Percentiles rank a stretch among this genome's conserved stretches.
Conservation (phyloP, 768 basidiomycete species). For the Lactarius hatsudake region DNA sequence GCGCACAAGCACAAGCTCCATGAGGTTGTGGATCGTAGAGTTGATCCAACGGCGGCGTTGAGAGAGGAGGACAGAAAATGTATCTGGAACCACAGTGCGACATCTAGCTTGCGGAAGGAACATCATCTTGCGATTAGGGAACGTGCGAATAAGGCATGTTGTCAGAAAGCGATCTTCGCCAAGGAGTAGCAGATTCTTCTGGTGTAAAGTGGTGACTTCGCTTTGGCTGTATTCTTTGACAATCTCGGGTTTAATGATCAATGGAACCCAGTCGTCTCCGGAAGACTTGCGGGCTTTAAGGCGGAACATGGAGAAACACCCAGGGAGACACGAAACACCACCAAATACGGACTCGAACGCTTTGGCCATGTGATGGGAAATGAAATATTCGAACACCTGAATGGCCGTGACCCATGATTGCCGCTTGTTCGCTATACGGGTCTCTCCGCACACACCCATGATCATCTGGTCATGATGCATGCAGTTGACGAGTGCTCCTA, state of each 20-base stretch:
- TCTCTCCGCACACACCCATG: conserved; percentile 99
- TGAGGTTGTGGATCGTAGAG: conserved; percentile 97
- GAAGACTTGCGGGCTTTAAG: conserved; percentile 85
- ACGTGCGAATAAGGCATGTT: conserved; percentile 92
- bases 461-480: conserved; percentile 99
- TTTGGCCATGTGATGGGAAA: conserved; percentile 97
- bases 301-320: conserved; percentile 99
- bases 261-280: conserved; percentile 96
- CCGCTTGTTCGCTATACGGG: conserved; percentile 97
- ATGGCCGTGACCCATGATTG: conserved; percentile 98
- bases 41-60: conserved; percentile 99
- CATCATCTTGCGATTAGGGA: conserved; percentile 99
- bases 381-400: conserved; percentile 98
- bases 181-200: conserved; percentile 94
- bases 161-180: conserved; percentile 99
- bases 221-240: conserved; percentile 96
- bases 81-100: conserved; percentile 94
- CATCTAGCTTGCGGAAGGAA: conserved; percentile 96
- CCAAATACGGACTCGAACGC: conserved; percentile 99
- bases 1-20: conserved; percentile 96
- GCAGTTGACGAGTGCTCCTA: conserved; percentile 88
- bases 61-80: conserved; percentile 87
- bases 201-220: conserved; percentile 90
- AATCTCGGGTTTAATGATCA: conserved; percentile 95
- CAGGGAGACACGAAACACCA: conserved; percentile 97